These are phyloP conservation scores for Salvia sclarea DNA, from an alignment of 305 asterid genomes.

Conservation along the genomic window DNA sequence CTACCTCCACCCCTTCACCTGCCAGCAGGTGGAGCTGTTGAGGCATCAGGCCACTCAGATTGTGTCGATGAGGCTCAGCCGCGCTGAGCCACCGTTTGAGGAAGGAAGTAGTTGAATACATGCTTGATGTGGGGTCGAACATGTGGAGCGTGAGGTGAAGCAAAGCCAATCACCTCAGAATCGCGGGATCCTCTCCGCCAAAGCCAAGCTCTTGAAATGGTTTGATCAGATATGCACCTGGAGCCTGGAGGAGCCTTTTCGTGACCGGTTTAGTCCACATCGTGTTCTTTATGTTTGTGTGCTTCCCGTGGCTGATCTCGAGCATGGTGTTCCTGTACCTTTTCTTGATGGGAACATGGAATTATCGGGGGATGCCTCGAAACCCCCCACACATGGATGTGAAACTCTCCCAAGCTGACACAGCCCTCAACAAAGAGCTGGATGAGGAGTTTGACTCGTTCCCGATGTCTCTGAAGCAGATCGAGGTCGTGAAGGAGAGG, in stretches of 20 bases:
- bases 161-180: slow-evolving; percentile 70
- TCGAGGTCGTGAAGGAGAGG: slow-evolving; percentile 56
- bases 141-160: slow-evolving; percentile 82
- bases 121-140: slow-evolving; percentile 90
- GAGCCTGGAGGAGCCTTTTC: slow-evolving; percentile 60
- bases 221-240: slow-evolving; percentile 52
- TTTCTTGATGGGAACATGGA: slow-evolving; percentile 57
- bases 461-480: slow-evolving; percentile 58
- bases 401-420: slow-evolving; percentile 68
- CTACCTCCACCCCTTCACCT: slow-evolving; percentile 64
- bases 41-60: slow-evolving; percentile 78
- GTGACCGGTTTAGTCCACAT: slow-evolving; percentile 53
- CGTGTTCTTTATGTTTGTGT: slow-evolving; percentile 49
- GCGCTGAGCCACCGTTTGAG: slow-evolving; percentile 84
- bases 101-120: slow-evolving; percentile 76
- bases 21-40: slow-evolving; percentile 56
- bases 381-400: slow-evolving; percentile 89
- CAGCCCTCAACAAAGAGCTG: slow-evolving; percentile 52
- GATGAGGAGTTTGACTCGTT: slow-evolving; percentile 83
- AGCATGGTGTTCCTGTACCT: slow-evolving; percentile 52
- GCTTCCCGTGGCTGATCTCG: slow-evolving; percentile 58
- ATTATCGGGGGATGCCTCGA: slow-evolving; percentile 65
- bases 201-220: slow-evolving; percentile 43
- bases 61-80: slow-evolving; percentile 58
- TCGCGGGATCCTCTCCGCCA: slow-evolving; percentile 50